Percentiles rank a stretch among this genome's conserved stretches.
Evolutionary conservation across 106 monocot species (phyloP).

Genomic region (Xerophyta viscosa): DNA sequence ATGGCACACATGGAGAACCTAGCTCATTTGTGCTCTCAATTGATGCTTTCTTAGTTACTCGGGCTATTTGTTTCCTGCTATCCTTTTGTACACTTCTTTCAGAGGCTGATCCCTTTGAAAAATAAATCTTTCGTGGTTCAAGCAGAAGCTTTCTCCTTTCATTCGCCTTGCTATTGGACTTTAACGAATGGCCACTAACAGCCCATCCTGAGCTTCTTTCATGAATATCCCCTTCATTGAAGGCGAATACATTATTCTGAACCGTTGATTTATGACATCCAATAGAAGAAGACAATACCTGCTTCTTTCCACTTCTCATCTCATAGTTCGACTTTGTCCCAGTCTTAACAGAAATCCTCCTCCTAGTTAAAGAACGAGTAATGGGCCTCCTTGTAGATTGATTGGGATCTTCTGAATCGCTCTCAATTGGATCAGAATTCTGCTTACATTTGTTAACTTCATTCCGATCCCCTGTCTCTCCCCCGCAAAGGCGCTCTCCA

Average conservation of each 20-base stretch:
- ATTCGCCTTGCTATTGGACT: constrained; percentile 19
- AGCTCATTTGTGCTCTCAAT: constrained; percentile 6
- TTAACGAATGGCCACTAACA: constrained; percentile 13
- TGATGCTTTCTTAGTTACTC: constrained; percentile 10
- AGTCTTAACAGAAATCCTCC: constrained; percentile 21
- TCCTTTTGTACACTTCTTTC: constrained; percentile 15
- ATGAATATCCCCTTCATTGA: constrained; percentile 32
- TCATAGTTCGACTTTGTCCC: constrained; percentile 14
- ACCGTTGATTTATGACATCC: constrained; percentile 19
- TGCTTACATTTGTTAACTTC: constrained; percentile 25
- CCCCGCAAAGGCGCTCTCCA: constrained; percentile 1
- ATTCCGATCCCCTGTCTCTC: constrained; percentile 2
- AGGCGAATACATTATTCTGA: constrained; percentile 33
- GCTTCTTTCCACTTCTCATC: constrained; percentile 17
- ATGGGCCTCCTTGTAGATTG: constrained; percentile 43
- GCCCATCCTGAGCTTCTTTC: constrained; percentile 7
- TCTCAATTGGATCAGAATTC: constrained; percentile 75
- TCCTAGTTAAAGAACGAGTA: constrained; percentile 53
- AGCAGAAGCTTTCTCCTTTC: constrained; percentile 13
- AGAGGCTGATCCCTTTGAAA: constrained; percentile 13
- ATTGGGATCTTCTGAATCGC: constrained; percentile 50
- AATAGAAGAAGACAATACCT: constrained; percentile 19
- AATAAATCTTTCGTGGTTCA: constrained; percentile 23
- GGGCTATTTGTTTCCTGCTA: constrained; percentile 8
- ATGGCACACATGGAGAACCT: constrained; percentile 11